phyloP scores from a whole-genome alignment of 1,284 basidiomycete genomes.

The Ustilago crameri region DNA sequence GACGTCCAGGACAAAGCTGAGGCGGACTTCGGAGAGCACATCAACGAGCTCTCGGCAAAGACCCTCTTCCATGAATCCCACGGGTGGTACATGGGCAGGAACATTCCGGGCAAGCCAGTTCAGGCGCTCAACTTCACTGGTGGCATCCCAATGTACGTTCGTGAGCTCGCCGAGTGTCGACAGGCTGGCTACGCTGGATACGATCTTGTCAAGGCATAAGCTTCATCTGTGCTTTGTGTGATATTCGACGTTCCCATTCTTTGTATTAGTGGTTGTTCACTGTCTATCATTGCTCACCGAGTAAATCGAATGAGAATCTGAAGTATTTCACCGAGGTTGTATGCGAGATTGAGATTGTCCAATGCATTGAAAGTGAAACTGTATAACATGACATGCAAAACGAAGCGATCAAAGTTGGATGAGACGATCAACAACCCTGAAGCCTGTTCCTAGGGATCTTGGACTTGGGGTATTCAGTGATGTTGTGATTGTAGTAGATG shows the following conservation, averaged over 20 bases:
- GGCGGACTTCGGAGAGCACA: constrained; percentile 46
- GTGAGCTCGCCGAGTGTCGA: constrained; percentile 42
- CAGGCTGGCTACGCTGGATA: constrained; percentile 38
- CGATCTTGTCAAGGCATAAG: constrained; percentile 32
- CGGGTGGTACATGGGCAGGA: constrained; percentile 56
- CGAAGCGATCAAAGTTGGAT: background rate
- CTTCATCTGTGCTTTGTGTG: background rate
- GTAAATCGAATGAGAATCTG: no score
- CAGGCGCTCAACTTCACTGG: constrained; percentile 54
- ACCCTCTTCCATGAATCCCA: constrained; percentile 54
- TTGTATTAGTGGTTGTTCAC: no score
- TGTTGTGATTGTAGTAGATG: constrained; percentile 64
- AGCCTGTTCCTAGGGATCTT: constrained; percentile 44
- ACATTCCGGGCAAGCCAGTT: constrained; percentile 45
- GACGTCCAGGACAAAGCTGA: constrained; percentile 45
- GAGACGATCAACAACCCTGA: constrained; percentile 36
- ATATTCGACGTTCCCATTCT: no score
- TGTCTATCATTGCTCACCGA: no score
- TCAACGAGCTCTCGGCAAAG: constrained; percentile 49
- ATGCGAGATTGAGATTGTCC: background rate
- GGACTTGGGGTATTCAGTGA: constrained; percentile 46
- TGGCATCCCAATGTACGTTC: constrained; percentile 47
- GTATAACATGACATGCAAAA: background rate
- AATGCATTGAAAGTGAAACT: constrained; percentile 1
- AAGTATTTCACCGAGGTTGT: no score